Evolutionary conservation across 768 basidiomycete genomes (phyloP).

Genomic region (Collybiopsis luxurians): DNA sequence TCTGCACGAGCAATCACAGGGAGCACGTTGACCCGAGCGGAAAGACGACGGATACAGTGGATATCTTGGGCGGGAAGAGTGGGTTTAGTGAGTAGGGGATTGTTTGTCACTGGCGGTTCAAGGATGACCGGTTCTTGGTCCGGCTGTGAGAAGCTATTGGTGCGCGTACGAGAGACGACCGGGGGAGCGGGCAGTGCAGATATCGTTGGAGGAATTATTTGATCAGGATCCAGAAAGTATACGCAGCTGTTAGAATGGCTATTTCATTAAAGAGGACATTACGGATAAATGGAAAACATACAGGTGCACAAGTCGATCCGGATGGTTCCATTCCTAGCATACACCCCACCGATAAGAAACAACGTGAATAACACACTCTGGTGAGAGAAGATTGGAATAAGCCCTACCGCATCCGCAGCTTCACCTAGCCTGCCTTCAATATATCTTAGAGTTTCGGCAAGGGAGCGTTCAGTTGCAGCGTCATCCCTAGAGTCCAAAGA

Average conservation of each 20-base stretch:
- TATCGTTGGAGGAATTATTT: constrained; percentile 69
- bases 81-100: constrained; percentile 64
- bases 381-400: constrained; percentile 17
- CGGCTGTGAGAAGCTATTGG: constrained; percentile 68
- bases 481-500: constrained; percentile 75
- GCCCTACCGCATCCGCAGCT: constrained; percentile 72
- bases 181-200: constrained; percentile 61
- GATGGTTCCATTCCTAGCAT: constrained; percentile 61
- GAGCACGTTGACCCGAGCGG: constrained; percentile 82
- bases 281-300: constrained; percentile 31
- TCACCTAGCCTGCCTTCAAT: constrained; percentile 74
- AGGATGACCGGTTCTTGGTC: constrained; percentile 77
- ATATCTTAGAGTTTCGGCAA: constrained; percentile 67
- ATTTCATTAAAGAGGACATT: background rate
- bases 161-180: constrained; percentile 63
- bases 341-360: constrained; percentile 15
- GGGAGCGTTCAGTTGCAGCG: constrained; percentile 54
- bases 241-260: constrained; percentile 54
- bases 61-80: constrained; percentile 72
- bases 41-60: constrained; percentile 73
- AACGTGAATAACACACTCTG: constrained; percentile 15
- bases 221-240: constrained; percentile 85
- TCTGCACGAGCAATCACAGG: constrained; percentile 84
- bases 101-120: constrained; percentile 74
- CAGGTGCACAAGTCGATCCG: constrained; percentile 82